Evolutionary conservation across 2,329 filamentous ascomycete genomes (phyloP), one percentile per base, ranked within the genome.

Genomic region (Myriosclerotinia duriaeana): DNA sequence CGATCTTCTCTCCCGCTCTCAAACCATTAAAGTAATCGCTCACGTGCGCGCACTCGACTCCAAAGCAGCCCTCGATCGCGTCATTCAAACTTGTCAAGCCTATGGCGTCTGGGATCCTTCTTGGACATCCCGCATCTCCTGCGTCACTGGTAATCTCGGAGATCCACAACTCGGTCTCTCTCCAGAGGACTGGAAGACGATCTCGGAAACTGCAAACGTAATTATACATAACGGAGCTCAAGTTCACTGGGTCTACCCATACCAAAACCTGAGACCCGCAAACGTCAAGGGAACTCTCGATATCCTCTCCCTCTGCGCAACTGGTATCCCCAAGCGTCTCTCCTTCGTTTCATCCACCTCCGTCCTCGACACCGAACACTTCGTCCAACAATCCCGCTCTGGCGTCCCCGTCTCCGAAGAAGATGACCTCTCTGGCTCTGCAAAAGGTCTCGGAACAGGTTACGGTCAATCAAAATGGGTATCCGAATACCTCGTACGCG

Each of bases 401-500:
- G 86, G 85, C 9, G 81, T 81, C 26, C 86, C 86, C 15, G 84
- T 97, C 20, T 81, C 83, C 26, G 94, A 97, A 77, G 83, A 82
- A 0, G 93, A 97, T 75, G 88, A 94, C 71, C 82, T 97, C 69
- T 81, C 86, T 71, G 92, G 93, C 64, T 93, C 91, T 74, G 84
- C 87, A 50, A 87, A 82, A 63, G 91, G 91, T 42, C 86, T 97
- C 1, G 87, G 87, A 50, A 97, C 91, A 0, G 93, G 94, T 6
- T 97, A 97, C 74, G 93, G 94, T 3, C 93, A 97, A 77, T 87
- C 86, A 71, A 97, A 98, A 80, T 97, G 93, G 93, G 90, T 82
- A 48, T 80, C 81, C 9, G 85, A 88, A 72, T 79, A 85, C 60
- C 82, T 97, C 58, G 85, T 93, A 30, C 85, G 91, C 34, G 90